These are phyloP conservation scores for Cordyceps tenuipes DNA, from an alignment of 2,329 filamentous ascomycete species.

Conservation along the genomic window DNA sequence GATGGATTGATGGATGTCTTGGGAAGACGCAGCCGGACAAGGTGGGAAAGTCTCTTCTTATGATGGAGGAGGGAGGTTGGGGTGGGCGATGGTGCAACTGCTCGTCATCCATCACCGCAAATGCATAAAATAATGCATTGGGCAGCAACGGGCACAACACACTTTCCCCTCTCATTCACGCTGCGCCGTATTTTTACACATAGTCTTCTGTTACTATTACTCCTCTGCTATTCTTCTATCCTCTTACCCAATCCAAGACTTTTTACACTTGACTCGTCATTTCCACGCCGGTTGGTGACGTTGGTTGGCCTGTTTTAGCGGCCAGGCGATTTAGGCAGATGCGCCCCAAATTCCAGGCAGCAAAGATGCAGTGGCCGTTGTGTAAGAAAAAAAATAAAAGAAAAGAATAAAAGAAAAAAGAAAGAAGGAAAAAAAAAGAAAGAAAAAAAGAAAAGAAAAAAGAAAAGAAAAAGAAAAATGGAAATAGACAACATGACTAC, in stretches of 20 bases:
- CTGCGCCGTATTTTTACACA: not conserved
- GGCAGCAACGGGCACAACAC: not conserved
- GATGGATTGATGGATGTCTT: no score
- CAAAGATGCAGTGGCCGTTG: not conserved
- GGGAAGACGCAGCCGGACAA: not conserved
- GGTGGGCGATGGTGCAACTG: no score
- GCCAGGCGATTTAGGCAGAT: slow-evolving; percentile 7
- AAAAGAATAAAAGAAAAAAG: no score
- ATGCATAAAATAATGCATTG: no score
- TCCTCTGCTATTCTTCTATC: not conserved
- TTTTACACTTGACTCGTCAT: not conserved
- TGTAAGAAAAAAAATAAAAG: no score
- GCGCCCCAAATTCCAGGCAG: not conserved
- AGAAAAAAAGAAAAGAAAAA: no score
- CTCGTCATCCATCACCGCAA: not conserved
- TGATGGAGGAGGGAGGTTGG: not conserved
- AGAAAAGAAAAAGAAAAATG: no score
- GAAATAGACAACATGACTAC: no score
- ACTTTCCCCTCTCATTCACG: not conserved
- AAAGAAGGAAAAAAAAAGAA: no score
- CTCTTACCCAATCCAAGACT: not conserved
- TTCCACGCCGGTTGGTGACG: not conserved
- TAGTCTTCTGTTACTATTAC: not conserved
- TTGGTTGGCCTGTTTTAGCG: not conserved
- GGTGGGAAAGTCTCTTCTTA: not conserved